Conservation (phyloP, 805 yeast species). For the Saccharomycopsis sp. region DNA sequence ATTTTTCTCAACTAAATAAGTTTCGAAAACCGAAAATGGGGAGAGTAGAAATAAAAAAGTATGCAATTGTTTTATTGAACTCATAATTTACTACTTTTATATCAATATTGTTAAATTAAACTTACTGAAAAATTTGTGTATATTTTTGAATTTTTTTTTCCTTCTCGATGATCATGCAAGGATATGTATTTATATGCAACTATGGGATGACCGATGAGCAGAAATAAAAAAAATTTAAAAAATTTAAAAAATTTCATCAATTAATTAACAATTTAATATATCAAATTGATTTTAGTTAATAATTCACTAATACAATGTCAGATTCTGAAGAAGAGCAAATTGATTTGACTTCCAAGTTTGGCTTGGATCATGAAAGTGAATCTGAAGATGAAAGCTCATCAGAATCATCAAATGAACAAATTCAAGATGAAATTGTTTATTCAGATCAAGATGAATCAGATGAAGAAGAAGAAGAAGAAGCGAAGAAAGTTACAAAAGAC, state of each 20-base stretch:
- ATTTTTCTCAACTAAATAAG: background rate
- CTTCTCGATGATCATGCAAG: background rate
- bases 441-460: slow-evolving; percentile 21
- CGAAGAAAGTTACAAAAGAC: slow-evolving; percentile 20
- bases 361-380: slow-evolving; percentile 23
- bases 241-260: background rate
- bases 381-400: slow-evolving; percentile 18
- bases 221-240: background rate
- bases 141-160: background rate
- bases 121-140: background rate
- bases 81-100: background rate
- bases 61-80: slow-evolving; percentile 3
- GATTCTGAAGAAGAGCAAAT: slow-evolving; percentile 15
- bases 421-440: slow-evolving; percentile 35
- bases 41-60: slow-evolving; percentile 6
- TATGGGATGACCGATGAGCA: background rate
- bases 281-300: no score
- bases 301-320: no score
- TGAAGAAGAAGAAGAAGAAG: slow-evolving; percentile 20
- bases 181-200: background rate
- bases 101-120: no score
- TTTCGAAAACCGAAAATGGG: slow-evolving; percentile 10
- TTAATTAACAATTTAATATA: no score
- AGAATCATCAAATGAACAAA: slow-evolving; percentile 26
- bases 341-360: slow-evolving; percentile 13